These are phyloP conservation scores for Naganishia vishniacii DNA, from an alignment of 768 basidiomycete genomes.

Conservation along the genomic window DNA sequence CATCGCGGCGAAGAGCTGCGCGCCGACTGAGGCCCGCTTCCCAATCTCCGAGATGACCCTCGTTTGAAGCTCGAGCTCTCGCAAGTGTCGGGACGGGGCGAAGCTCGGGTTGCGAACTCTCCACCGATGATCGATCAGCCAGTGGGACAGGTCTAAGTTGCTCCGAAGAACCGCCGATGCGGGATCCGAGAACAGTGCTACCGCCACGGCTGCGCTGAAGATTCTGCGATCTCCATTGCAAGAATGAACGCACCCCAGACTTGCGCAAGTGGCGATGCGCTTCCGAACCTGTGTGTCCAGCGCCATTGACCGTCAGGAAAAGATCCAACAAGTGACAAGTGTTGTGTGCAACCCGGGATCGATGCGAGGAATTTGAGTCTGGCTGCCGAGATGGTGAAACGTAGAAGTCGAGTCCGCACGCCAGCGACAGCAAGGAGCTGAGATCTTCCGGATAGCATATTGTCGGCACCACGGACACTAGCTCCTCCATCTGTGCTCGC, in stretches of 20 bases:
- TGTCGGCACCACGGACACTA: constrained; percentile 10
- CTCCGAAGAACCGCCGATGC: too few species aligned
- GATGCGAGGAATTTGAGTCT: neutral
- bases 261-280: constrained; percentile 6
- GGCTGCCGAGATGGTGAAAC: neutral
- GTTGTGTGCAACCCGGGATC: too few species aligned
- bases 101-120: neutral
- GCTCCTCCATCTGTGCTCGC: constrained; percentile 5
- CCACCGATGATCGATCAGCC: neutral
- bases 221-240: constrained; percentile 6
- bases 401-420: constrained; percentile 12
- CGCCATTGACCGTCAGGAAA: neutral
- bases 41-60: constrained; percentile 4
- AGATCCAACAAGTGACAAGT: neutral
- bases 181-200: neutral
- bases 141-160: too few species aligned
- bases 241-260: constrained; percentile 2
- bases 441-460: constrained; percentile 21
- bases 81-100: constrained; percentile 6
- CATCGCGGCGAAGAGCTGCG: neutral
- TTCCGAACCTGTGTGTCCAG: neutral
- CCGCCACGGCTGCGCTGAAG: neutral
- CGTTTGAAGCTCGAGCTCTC: neutral
- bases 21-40: constrained; percentile 18
- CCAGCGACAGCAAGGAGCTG: neutral